A percentile compares a stretch with the other conserved stretches of the same genome.
phyloP scores from a whole-genome alignment of 2,329 filamentous ascomycete genomes.

The Erysiphe neolycopersici region DNA sequence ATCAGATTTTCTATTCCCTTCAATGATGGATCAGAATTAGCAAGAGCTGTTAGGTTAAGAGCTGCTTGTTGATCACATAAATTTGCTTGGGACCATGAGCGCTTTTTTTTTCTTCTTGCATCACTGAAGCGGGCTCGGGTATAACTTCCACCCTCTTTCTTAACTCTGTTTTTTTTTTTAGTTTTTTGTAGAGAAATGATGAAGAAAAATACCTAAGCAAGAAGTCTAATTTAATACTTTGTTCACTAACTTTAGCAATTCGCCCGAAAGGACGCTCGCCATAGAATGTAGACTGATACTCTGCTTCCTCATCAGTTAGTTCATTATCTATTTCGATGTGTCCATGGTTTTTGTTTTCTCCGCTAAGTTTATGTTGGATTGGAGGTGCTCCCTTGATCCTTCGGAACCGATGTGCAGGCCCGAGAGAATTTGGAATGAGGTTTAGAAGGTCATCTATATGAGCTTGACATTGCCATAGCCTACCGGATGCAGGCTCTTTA shows the following conservation, averaged over 20 bases:
- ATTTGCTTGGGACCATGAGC: background rate
- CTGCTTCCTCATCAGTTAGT: slow-evolving; percentile 21
- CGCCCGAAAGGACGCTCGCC: slow-evolving; percentile 34
- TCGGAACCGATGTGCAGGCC: slow-evolving; percentile 32
- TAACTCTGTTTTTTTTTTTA: background rate
- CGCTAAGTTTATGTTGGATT: slow-evolving; percentile 25
- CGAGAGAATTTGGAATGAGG: slow-evolving; percentile 26
- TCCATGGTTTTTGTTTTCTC: slow-evolving; percentile 45
- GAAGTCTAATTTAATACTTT: slow-evolving; percentile 44
- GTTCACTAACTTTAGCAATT: slow-evolving; percentile 34
- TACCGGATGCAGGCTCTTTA: slow-evolving; percentile 43
- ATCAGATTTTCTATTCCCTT: slow-evolving; percentile 17
- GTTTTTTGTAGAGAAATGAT: background rate
- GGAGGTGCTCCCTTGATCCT: slow-evolving; percentile 27
- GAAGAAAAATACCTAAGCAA: slow-evolving; percentile 27
- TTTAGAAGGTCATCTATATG: slow-evolving; percentile 55
- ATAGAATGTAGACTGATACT: slow-evolving; percentile 21
- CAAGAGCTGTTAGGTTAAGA: slow-evolving; percentile 32
- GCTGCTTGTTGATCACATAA: slow-evolving; percentile 35
- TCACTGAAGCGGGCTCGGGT: background rate
- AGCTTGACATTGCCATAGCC: slow-evolving; percentile 67
- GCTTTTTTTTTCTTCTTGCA: background rate
- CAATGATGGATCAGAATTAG: slow-evolving; percentile 18
- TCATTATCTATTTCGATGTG: slow-evolving; percentile 43
- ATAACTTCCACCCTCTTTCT: background rate